Evolutionary conservation across 2,329 filamentous ascomycete genomes (phyloP), one percentile per base, ranked within the genome.

Genomic region (Emergomyces orientalis): DNA sequence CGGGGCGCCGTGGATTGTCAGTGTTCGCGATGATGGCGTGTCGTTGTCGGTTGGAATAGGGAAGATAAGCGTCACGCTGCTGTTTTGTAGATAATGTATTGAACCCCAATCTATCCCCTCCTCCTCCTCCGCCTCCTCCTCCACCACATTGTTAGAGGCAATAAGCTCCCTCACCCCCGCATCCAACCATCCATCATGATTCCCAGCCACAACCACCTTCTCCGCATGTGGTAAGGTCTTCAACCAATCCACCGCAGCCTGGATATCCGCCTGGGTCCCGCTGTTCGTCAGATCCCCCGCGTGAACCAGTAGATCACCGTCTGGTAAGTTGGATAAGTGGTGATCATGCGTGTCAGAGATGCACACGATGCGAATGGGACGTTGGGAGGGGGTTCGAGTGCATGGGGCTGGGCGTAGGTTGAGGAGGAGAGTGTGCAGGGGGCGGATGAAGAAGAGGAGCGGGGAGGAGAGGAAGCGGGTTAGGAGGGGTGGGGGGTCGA

Each of bases 161-260:
- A 80, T 79, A 70, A 90, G 86, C 14, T 14, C 30, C 51, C 55
- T 82, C 79, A 11, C 80, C 76, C 19, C 73, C 75, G 3, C 89
- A 74, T 96, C 93, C 65, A 96, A 88, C 79, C 86, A 95, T 69
- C 85, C 87, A 72, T 97, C 93, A 74, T 97, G 93, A 72, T 97
- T 97, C 0, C 93, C 93, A 39, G 86, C 85, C 39, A 97, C 86
- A 43, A 92, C 83, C 30, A 97, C 81, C 75, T 96, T 96, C 74
- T 95, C 83, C 43, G 78, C 77, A 71, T 96, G 91, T 0, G 90
- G 89, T 8, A 92, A 82, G 3, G 79, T 79, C 56, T 81, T 82
- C 14, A 97, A 80, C 91, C 91, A 97, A 78, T 96, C 84, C 52
- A 97, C 80, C 69, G 94, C 88, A n/a, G 78, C 79, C 77, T 96